Base-by-base conservation (phyloP, 139 green algal species). In the Asterochloris sp. region DNA sequence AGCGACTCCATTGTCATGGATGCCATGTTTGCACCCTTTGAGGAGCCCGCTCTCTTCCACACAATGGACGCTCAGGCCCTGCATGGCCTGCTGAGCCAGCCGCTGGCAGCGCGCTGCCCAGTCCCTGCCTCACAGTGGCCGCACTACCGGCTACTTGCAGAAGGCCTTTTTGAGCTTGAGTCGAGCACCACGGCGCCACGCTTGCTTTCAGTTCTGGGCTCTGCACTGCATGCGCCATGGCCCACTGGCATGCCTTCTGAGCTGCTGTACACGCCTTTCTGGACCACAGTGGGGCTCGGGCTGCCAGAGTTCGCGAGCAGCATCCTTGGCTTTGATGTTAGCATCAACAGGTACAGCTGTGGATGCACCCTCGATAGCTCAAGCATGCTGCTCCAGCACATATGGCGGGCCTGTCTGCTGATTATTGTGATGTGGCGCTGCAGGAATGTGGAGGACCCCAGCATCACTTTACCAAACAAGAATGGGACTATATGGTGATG, bases 21-120 rank as follows among this genome's bases (percentile, higher is more conserved):
- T 54, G 38, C 38, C 2, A 54, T 78, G 38, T 78, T 78, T 78
- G 74, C 74, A 28, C 74, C 74, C 74, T 78, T 78, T 78, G 21
- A 47, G 28, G 74, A 78, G 74, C 29, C 38, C 13, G 27, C 2
- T 13, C 27, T 66, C 28, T 29, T 29, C 62, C 62, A 13, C 62
- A 78, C 38, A 29, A 38, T 78, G 38, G 10, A 47, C 6, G 0
- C 74, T 29, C 63, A 10, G 38, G 38, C 74, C 64, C 15, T 67
- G 13, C 38, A 47, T 66, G 29, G 29, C 0, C 28, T 78, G 13
- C 13, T 78, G 74, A 4, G 0, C 27, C 21, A 28, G 63, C 74
- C 74, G 21, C 29, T 78, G 62, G 74, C 74, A 67, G 38, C 38
- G 2, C 38, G 38, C 38, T 78, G 74, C 74, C 62, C 38, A 78